phyloP scores from a whole-genome alignment of 371 early-diverging fungal genomes.

The Mucor velutinosus region DNA sequence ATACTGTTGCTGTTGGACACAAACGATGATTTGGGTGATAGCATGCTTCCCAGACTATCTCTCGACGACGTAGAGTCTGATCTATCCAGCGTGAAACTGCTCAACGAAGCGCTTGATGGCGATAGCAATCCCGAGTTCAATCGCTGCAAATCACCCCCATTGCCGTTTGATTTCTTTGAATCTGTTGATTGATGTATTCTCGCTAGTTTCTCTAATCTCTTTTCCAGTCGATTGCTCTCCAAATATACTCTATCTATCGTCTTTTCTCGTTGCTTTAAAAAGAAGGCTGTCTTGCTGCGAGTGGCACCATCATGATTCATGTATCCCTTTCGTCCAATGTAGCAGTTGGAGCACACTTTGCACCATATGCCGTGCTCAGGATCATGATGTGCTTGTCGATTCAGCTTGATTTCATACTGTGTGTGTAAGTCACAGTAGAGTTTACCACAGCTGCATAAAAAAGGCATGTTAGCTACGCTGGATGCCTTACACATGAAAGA shows the following conservation, averaged over 20 bases:
- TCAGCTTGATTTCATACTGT: constrained; percentile 70
- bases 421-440: constrained; percentile 74
- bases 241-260: constrained; percentile 69
- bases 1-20: constrained; percentile 48
- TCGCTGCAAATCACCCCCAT: neutral
- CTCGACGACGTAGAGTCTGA: constrained; percentile 44
- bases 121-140: neutral
- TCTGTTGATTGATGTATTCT: constrained; percentile 42
- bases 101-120: constrained; percentile 25
- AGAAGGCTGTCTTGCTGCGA: constrained; percentile 54
- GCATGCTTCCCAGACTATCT: constrained; percentile 39
- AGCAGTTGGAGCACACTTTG: constrained; percentile 78
- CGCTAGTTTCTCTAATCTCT: constrained; percentile 75
- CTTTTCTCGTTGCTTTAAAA: constrained; percentile 60
- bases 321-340: constrained; percentile 55
- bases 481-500: neutral
- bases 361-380: constrained; percentile 72
- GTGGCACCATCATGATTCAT: constrained; percentile 40
- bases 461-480: neutral
- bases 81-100: constrained; percentile 27
- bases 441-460: constrained; percentile 65
- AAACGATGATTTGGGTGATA: constrained; percentile 37
- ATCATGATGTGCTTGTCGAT: constrained; percentile 70
- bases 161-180: neutral
- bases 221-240: constrained; percentile 85